Conservation (phyloP, 257 asterid species). For the Nicotiana sylvestris region DNA sequence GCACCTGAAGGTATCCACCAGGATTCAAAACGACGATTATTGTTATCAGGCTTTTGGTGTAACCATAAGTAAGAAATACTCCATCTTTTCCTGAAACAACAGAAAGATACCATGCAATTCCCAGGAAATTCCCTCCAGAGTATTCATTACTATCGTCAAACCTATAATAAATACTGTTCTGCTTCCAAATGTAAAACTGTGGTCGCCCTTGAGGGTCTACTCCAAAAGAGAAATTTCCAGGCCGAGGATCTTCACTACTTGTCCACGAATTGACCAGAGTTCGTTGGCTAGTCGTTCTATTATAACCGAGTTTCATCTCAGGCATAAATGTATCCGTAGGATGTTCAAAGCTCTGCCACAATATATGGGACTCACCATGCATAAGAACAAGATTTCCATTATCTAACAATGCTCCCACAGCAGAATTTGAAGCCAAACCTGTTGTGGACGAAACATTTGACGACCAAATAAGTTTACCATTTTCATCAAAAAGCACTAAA, state of each 20-base stretch:
- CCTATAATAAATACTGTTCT: neutral
- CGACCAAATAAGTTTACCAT: constrained; percentile 9
- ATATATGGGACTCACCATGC: neutral
- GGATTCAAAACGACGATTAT: neutral
- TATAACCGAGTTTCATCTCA: neutral
- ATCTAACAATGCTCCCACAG: constrained; percentile 7
- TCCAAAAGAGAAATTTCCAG: constrained; percentile 3
- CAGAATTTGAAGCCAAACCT: neutral
- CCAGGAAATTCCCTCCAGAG: neutral
- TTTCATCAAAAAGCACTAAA: constrained; percentile 1
- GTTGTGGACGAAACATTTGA: constrained; percentile 1
- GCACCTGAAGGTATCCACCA: neutral
- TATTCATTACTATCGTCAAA: neutral
- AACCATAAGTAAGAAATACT: neutral
- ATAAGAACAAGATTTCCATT: neutral
- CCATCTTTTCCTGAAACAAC: neutral
- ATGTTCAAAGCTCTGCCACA: constrained; percentile 12
- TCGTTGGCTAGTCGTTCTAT: neutral
- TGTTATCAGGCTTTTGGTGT: neutral
- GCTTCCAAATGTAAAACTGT: neutral
- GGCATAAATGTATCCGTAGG: constrained; percentile 1
- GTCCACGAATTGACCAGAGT: neutral
- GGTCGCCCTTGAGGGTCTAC: neutral
- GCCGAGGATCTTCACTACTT: constrained; percentile 6
- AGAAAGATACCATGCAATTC: neutral